Base-by-base conservation (phyloP, 805 yeast genomes). In the Starmerella cellae region DNA sequence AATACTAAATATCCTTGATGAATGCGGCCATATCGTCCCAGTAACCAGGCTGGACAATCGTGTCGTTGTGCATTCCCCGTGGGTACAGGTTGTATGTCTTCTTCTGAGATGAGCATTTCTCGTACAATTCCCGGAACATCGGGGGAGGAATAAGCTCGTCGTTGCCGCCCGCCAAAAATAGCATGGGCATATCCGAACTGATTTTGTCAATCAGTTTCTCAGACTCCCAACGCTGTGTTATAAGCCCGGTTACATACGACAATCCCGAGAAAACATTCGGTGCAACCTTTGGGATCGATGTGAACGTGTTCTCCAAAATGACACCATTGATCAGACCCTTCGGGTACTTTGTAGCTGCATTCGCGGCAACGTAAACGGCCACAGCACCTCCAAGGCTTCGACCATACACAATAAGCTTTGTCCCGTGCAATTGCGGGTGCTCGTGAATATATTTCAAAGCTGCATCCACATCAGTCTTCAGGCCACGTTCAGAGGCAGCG, bases 311-410 rank as follows among this genome's bases (percentile, higher is more conserved):
- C 55, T 88, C 98, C 28, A 88, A 60, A 2, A 91, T 70, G 9
- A 87, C 52, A 1, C 79, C 95, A 42, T 68, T 67, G 13, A 83
- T 64, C 24, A 66, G 45, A 11, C 13, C 18, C 10, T 8, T 8
- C 23, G 32, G 14, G 31, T 20, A 8, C 13, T 14, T 19, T 6
- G 13, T 6, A 1, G 60, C 53, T 53, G 69, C 71, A 19, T 68
- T 68, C 2, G 57, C 47, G 13, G 54, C 47, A 2, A 83, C 68
- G 61, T 84, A 81, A 17, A 85, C 72, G 6, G 93, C 84, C 28
- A 82, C 95, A 0, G 97, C 98, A 3, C 97, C 97, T 28, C 98
- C 98, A 11, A 88, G 64, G 9, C 95, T 82, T 38, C 96, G 68
- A 2, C 97, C 97, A 57, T 85, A 85, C 9, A 85, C 65, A 1